Evolutionary conservation across 75 land plant genomes (phyloP), one percentile per base, ranked within the genome.

Genomic region (Sequoia sempervirens): DNA sequence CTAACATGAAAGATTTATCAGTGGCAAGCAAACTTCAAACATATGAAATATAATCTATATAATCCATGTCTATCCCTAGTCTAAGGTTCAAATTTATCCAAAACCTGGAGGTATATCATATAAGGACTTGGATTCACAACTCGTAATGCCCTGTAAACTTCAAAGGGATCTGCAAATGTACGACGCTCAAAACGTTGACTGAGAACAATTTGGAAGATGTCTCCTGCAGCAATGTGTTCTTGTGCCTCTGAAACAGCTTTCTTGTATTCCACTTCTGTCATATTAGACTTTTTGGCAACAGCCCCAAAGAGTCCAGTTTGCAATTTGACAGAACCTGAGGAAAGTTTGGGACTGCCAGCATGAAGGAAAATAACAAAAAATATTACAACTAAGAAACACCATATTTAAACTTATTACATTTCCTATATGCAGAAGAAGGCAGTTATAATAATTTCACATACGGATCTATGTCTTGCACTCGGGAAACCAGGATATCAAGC

Each of bases 111-210:
- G 84, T 97, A 97, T 61, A 90, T 86, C 99, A 97, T 97, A 87
- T 93, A 93, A n/a, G 99, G 98, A 85, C 99, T 97, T 56, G 99
- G 99, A 88, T 97, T 97, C 84, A 97, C 99, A 90, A 97, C 86
- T 85, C 99, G 91, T 80, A 97, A 84, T 74, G 99, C 93, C 81
- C 99, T 89, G 84, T 97, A 97, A 14, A 97, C 89, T 88, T 97
- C 99, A 91, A 94, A 97, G 54, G 99, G 99, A 82, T 97, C 96
- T 61, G 96, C 97, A 93, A 91, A 95, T 32, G 99, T 97, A 41
- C 95, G 87, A 1, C 98, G 88, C 87, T 97, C 96, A 90, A 97
- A 97, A 54, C 99, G 88, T 79, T 97, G 99, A 84, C 99, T 97
- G 78, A 97, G 86, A 23, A 95, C 99, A 74, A 97, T 91, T 85